These are phyloP conservation scores for Nemania serpens DNA, from an alignment of 2,329 filamentous ascomycete species.

Conservation along the genomic window DNA sequence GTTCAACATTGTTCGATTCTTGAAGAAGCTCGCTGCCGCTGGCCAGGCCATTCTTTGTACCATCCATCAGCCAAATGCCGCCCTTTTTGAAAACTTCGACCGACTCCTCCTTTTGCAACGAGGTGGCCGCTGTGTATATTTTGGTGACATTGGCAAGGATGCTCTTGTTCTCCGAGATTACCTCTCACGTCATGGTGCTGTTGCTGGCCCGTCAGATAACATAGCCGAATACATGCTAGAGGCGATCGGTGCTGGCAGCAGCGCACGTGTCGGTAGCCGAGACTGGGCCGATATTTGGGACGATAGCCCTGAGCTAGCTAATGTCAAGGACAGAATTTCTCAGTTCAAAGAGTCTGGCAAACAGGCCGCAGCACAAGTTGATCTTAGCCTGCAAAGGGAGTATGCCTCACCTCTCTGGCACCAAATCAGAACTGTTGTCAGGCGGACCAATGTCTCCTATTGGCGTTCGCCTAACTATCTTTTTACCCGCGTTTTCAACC, in stretches of 20 bases:
- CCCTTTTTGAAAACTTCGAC: conserved; percentile 88
- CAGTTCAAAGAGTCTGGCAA: conserved; percentile 67
- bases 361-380: conserved; percentile 44
- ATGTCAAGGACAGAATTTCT: conserved; percentile 68
- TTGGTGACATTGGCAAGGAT: conserved; percentile 80
- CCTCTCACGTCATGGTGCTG: conserved; percentile 63
- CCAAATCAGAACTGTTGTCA: conserved; percentile 76
- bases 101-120: conserved; percentile 77
- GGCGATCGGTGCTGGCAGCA: conserved; percentile 76
- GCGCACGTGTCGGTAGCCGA: conserved; percentile 70
- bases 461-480: conserved; percentile 90
- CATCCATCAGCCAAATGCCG: conserved; percentile 87
- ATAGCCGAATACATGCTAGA: conserved; percentile 84
- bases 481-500: conserved; percentile 85
- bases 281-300: conserved; percentile 85
- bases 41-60: conserved; percentile 90
- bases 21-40: conserved; percentile 76
- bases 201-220: conserved; percentile 60
- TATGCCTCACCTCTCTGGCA: conserved; percentile 81
- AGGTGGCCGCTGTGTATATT: conserved; percentile 83
- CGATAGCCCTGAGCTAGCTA: conserved; percentile 70
- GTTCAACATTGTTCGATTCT: conserved; percentile 77
- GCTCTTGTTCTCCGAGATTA: conserved; percentile 71
- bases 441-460: conserved; percentile 75
- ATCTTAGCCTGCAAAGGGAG: conserved; percentile 68